Percentiles rank a stretch among this genome's conserved stretches.
phyloP scores from a whole-genome alignment of 495 filamentous ascomycete genomes.

The Baudoinia panamericana region DNA sequence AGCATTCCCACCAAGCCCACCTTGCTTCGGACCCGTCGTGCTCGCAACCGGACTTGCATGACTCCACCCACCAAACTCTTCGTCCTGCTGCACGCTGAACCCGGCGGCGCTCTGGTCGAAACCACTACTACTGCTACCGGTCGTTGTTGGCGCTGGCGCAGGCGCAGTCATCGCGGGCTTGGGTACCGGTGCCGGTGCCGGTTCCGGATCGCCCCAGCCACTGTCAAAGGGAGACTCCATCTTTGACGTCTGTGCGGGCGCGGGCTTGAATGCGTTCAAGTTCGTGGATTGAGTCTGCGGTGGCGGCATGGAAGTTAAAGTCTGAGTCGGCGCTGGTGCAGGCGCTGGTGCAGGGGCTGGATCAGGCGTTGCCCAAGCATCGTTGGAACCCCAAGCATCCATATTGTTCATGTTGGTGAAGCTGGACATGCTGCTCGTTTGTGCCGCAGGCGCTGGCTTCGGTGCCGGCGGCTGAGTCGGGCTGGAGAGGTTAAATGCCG shows the following conservation, averaged over 20 bases:
- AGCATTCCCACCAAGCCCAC: constrained; percentile 41
- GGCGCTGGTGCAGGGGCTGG: constrained; percentile 15
- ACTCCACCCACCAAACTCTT: constrained; percentile 91
- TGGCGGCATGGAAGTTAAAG: constrained; percentile 3
- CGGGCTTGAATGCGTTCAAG: constrained; percentile 1
- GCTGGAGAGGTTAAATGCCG: constrained; percentile 71
- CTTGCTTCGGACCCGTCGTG: constrained; percentile 27
- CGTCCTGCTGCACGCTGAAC: constrained; percentile 39
- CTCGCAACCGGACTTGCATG: constrained; percentile 44
- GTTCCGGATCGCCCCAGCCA: constrained; percentile 16
- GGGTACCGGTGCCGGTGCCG: constrained; percentile 5
- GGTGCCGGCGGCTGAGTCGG: constrained; percentile 28
- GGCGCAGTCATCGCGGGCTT: no score
- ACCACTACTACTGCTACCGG: background rate
- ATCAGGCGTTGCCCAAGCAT: constrained; percentile 31
- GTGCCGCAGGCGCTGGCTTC: constrained; percentile 23
- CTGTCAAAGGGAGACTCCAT: constrained; percentile 15
- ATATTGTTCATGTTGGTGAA: constrained; percentile 38
- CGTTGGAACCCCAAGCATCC: constrained; percentile 36
- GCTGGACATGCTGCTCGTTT: constrained; percentile 14
- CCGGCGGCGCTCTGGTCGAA: constrained; percentile 38
- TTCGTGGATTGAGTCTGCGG: constrained; percentile 1
- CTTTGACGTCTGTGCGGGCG: constrained; percentile 10
- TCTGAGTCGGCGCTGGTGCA: constrained; percentile 3
- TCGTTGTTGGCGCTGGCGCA: constrained; percentile 8